phyloP scores from a whole-genome alignment of 352 stramenopile species.

The Phytophthora pistaciae region DNA sequence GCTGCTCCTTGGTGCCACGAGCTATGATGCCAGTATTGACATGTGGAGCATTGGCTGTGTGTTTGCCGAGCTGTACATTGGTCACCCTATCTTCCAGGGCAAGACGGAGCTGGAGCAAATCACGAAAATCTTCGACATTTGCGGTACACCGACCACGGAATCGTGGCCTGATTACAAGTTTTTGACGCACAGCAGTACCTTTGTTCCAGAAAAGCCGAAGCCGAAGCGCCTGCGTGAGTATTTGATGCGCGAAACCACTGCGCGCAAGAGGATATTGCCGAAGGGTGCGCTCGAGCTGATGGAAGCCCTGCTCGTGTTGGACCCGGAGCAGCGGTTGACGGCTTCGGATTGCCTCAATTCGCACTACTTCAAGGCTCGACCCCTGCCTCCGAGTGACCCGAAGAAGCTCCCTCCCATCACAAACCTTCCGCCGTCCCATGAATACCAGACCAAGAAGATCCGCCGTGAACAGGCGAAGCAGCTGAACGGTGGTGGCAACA shows the following conservation, averaged over 20 bases:
- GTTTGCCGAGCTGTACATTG: slow-evolving; percentile 89
- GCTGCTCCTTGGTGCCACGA: slow-evolving; percentile 93
- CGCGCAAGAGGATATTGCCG: slow-evolving; percentile 81
- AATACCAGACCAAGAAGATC: slow-evolving; percentile 93
- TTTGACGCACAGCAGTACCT: slow-evolving; percentile 81
- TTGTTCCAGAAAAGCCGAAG: slow-evolving; percentile 84
- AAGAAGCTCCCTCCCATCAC: slow-evolving; percentile 71
- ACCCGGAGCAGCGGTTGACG: slow-evolving; percentile 95
- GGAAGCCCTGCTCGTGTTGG: slow-evolving; percentile 94
- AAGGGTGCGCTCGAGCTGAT: slow-evolving; percentile 94
- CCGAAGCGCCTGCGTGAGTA: slow-evolving; percentile 73
- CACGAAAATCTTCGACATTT: slow-evolving; percentile 90
- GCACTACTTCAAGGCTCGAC: slow-evolving; percentile 93
- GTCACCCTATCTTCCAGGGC: slow-evolving; percentile 87
- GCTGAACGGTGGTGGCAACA: slow-evolving; percentile 51
- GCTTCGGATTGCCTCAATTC: slow-evolving; percentile 93
- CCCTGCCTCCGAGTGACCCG: slow-evolving; percentile 70
- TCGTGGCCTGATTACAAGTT: slow-evolving; percentile 91
- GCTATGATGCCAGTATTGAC: slow-evolving; percentile 94
- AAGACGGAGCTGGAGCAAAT: slow-evolving; percentile 92
- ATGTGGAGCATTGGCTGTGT: slow-evolving; percentile 96
- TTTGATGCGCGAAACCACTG: slow-evolving; percentile 76
- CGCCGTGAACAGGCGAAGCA: slow-evolving; percentile 86
- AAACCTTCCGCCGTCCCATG: slow-evolving; percentile 84
- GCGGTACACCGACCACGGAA: slow-evolving; percentile 82